Evolutionary conservation across 2,329 filamentous ascomycete species (phyloP).

Genomic region (Arthrobotrys conoides): DNA sequence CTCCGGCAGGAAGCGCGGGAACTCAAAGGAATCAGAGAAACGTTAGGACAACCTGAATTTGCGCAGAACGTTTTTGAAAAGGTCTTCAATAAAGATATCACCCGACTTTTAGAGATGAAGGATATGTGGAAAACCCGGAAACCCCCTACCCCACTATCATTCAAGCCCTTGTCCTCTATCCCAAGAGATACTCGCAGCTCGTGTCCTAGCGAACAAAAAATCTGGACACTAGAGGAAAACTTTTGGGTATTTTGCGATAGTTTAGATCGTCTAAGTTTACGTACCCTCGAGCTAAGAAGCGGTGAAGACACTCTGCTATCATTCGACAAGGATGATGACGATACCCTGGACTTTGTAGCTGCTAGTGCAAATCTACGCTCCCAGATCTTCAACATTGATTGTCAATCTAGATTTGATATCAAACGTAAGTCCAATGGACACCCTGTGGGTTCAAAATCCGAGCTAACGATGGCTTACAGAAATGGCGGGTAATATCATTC

Average conservation of each 20-base stretch:
- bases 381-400: constrained; percentile 87
- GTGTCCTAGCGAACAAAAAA: constrained; percentile 76
- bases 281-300: constrained; percentile 77
- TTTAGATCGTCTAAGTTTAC: constrained; percentile 80
- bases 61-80: constrained; percentile 88
- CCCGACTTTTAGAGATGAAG: constrained; percentile 85
- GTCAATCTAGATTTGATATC: constrained; percentile 92
- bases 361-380: constrained; percentile 92
- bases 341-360: constrained; percentile 94
- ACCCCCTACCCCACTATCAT: constrained; percentile 71
- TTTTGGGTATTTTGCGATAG: constrained; percentile 87
- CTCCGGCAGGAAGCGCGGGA: constrained; percentile 86
- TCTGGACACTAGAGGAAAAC: constrained; percentile 88
- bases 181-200: background rate
- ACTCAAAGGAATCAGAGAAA: constrained; percentile 83
- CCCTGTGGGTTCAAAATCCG: background rate
- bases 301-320: constrained; percentile 73
- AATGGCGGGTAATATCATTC: constrained; percentile 99
- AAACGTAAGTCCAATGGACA: constrained; percentile 75
- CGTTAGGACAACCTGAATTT: constrained; percentile 84
- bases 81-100: constrained; percentile 88
- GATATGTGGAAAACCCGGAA: constrained; percentile 95
- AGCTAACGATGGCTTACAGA: constrained; percentile 69
- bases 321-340: constrained; percentile 97
- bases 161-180: constrained; percentile 1